Percentiles rank a stretch among this genome's conserved stretches.
Evolutionary conservation across 371 early-diverging fungal genomes (phyloP).

Genomic region (Mucor racemosus): DNA sequence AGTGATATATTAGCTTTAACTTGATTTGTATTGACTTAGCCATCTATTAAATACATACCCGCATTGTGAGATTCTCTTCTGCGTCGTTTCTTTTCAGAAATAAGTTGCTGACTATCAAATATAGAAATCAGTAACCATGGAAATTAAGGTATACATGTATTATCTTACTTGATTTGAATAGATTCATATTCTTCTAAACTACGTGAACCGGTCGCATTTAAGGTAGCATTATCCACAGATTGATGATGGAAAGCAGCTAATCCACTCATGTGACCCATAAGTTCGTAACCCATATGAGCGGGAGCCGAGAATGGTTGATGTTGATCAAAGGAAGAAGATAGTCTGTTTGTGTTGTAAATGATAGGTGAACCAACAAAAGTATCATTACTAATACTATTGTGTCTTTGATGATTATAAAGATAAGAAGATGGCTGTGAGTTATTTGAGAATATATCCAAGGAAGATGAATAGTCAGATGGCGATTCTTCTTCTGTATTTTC

Average conservation of each 20-base stretch:
- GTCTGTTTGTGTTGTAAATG: neutral
- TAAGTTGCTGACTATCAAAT: slow-evolving; percentile 38
- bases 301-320: slow-evolving; percentile 51
- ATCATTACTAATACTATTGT: slow-evolving; percentile 6
- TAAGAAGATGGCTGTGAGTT: slow-evolving; percentile 17
- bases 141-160: neutral
- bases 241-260: slow-evolving; percentile 21
- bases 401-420: slow-evolving; percentile 18
- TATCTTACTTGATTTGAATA: slow-evolving; percentile 49
- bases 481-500: slow-evolving; percentile 22
- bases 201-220: slow-evolving; percentile 16
- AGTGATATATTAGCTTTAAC: too few relatives aligned
- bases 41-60: slow-evolving; percentile 39
- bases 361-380: slow-evolving; percentile 10
- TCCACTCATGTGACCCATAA: slow-evolving; percentile 38
- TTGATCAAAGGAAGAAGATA: slow-evolving; percentile 7
- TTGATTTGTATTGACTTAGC: neutral
- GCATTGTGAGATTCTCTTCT: slow-evolving; percentile 97
- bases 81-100: slow-evolving; percentile 84
- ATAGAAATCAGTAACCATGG: neutral
- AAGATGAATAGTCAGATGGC: slow-evolving; percentile 31
- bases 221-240: slow-evolving; percentile 6
- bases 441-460: slow-evolving; percentile 11
- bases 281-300: slow-evolving; percentile 46
- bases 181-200: slow-evolving; percentile 51